Percentiles rank a stretch among this genome's conserved stretches.
Evolutionary conservation across 208 protist genomes (phyloP).

Genomic region (Acanthamoeba castellanii): DNA sequence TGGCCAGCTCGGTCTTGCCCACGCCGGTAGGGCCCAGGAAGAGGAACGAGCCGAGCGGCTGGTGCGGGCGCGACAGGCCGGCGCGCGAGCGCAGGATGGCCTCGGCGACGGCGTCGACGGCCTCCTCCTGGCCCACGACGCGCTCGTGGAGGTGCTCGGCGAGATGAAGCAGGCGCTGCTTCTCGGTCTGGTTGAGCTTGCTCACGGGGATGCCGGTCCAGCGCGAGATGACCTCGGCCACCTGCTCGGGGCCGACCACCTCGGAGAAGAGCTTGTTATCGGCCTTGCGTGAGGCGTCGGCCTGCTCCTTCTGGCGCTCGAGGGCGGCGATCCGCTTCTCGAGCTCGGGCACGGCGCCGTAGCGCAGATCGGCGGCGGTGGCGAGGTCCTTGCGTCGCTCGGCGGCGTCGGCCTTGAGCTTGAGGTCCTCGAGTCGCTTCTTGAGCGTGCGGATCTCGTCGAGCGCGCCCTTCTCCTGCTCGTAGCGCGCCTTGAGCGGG

Average conservation of each 20-base stretch:
- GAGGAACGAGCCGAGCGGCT: no score
- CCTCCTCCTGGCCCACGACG: constrained; percentile 97
- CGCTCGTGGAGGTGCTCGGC: constrained; percentile 91
- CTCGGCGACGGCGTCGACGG: constrained; percentile 95
- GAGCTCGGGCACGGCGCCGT: constrained; percentile 96
- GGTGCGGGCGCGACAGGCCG: no score
- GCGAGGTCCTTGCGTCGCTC: constrained; percentile 93
- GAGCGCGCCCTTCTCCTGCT: constrained; percentile 91
- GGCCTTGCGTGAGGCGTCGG: background rate
- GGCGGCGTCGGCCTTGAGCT: constrained; percentile 92
- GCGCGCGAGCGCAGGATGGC: constrained; percentile 94
- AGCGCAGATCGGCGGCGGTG: constrained; percentile 95
- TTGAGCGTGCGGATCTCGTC: constrained; percentile 92
- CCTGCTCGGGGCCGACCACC: constrained; percentile 93
- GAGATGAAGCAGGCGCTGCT: constrained; percentile 87
- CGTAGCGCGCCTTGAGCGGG: constrained; percentile 87
- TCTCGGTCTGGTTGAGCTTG: constrained; percentile 84
- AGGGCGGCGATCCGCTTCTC: constrained; percentile 88
- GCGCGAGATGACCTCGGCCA: constrained; percentile 96
- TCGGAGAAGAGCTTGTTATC: constrained; percentile 86
- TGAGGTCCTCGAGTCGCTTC: constrained; percentile 93
- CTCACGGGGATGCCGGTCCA: constrained; percentile 98
- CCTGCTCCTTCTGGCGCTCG: constrained; percentile 13
- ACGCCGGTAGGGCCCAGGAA: no score
- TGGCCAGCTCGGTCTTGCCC: no score